Evolutionary conservation across 2,329 filamentous ascomycete species (phyloP), one percentile per base, ranked within the genome.

Genomic region (Chaetomium olivaceum): DNA sequence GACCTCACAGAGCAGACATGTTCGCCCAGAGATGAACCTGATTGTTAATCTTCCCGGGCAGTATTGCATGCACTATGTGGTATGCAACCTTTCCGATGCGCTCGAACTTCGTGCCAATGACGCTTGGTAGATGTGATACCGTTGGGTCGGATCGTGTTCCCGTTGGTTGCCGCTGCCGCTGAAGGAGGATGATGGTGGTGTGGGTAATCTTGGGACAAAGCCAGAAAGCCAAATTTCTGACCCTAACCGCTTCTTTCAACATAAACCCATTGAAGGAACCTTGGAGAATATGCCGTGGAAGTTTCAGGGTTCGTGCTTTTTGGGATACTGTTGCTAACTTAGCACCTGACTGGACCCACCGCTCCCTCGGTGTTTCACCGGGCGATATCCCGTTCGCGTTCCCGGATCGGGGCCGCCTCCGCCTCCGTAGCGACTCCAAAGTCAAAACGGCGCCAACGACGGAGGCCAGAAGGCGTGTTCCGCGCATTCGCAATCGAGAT

Each of bases 91-190:
- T 19, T 21, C 25, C 52, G 31, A 27, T 33, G 55, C 59, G 48
- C 25, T 52, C 11, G n/a, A 16, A 14, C 6, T 39, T 29, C n/a
- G 23, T 52, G 43, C 59, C 63, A 65, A 65, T 63, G 63, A 31
- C n/a, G 39, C 33, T 11, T 58, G n/a, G n/a, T 33, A 29, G 2
- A 19, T 56, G 58, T 19, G 19, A 64, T 63, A 63, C 67, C 64
- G 48, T 57, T 58, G 56, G 46, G 27, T 48, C 59, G 62, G 62
- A 31, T 63, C 48, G 36, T 29, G 43, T 25, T 65, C 56, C 50
- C 36, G 67, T 68, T 64, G 65, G 65, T 23, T 61, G 65, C 14
- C 31, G 59, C 67, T 39, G 36, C 51, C 19, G 43, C 29, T n/a
- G 29, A 12, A 36, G 19, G 29, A 23, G 5, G 11, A 23, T 55